Conservation (phyloP, 805 yeast genomes). For the Nakazawaea siamensis region DNA sequence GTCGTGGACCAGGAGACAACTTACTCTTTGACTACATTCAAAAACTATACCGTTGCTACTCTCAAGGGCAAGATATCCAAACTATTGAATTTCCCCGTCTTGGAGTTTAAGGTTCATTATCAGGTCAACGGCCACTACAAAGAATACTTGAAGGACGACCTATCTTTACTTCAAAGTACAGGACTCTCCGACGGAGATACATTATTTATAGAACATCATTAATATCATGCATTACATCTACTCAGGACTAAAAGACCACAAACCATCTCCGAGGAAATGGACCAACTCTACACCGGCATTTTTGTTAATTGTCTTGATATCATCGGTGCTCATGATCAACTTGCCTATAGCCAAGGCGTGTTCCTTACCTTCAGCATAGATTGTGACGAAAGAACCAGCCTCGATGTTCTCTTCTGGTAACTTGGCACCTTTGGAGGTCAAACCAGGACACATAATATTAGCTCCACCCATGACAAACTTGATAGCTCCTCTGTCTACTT, state of each 20-base stretch:
- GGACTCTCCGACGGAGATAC: conserved; percentile 11
- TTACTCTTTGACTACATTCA: conserved; percentile 4
- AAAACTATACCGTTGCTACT: conserved; percentile 18
- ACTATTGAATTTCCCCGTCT: conserved; percentile 11
- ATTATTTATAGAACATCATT: conserved; percentile 1
- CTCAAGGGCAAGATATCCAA: conserved; percentile 19
- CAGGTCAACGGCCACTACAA: conserved; percentile 12
- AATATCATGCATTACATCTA: conserved; percentile 13
- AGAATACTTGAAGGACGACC: conserved; percentile 17
- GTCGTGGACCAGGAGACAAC: too few relatives aligned
- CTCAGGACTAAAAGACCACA: conserved; percentile 59
- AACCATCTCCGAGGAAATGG: conserved; percentile 83
- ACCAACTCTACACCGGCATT: conserved; percentile 84
- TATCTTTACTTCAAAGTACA: conserved; percentile 17
- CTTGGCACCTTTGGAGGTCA: conserved; percentile 77
- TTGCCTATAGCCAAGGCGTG: conserved; percentile 88
- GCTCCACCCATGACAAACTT: conserved; percentile 95
- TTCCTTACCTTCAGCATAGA: conserved; percentile 91
- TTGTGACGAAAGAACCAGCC: conserved; percentile 64
- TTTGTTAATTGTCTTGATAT: conserved; percentile 73
- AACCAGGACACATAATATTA: conserved; percentile 94
- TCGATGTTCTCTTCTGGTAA: conserved; percentile 68
- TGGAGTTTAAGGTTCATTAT: conserved; percentile 14
- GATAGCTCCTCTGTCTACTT: conserved; percentile 94
- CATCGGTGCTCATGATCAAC: conserved; percentile 80